Conservation (phyloP, 2,329 filamentous ascomycete genomes). For the Cladosporium phlei region DNA sequence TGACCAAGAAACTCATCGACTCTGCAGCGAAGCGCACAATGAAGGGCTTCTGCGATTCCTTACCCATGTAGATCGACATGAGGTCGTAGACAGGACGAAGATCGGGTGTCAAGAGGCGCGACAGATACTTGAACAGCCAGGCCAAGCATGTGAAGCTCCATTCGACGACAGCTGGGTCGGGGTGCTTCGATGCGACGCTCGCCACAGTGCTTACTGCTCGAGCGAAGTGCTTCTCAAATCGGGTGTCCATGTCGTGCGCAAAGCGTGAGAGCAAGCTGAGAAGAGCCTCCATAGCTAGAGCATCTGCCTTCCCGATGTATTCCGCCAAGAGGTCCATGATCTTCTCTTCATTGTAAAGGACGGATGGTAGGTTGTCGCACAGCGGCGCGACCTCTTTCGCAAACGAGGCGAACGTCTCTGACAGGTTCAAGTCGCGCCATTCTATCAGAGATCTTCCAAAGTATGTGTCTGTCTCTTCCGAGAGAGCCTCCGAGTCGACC, state of each 20-base stretch:
- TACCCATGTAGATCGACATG: conserved; percentile 79
- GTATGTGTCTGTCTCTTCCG: conserved; percentile 78
- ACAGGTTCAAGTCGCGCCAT: conserved; percentile 90
- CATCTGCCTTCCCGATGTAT: conserved; percentile 73
- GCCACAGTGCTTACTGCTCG: conserved; percentile 70
- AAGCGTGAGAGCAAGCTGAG: conserved; percentile 86
- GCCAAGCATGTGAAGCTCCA: conserved; percentile 94
- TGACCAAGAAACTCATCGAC: conserved; percentile 86
- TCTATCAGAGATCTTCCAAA: conserved; percentile 76
- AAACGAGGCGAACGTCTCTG: conserved; percentile 74
- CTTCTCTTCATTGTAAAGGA: conserved; percentile 81
- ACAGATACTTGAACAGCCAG: conserved; percentile 96
- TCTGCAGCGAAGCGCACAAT: conserved; percentile 91
- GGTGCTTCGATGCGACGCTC: conserved; percentile 69
- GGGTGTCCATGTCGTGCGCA: conserved; percentile 82
- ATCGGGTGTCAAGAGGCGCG: conserved; percentile 78
- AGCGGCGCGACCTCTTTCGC: conserved; percentile 68
- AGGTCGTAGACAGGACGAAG: conserved; percentile 78
- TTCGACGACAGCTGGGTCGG: conserved; percentile 78
- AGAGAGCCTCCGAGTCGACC: conserved; percentile 65
- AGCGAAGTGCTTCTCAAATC: conserved; percentile 85
- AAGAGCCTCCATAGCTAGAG: conserved; percentile 76
- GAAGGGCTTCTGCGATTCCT: conserved; percentile 74
- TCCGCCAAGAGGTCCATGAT: conserved; percentile 74
- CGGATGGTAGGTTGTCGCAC: conserved; percentile 84